phyloP scores from a whole-genome alignment of 2,329 filamentous ascomycete species.

The Penicillium occitanis region DNA sequence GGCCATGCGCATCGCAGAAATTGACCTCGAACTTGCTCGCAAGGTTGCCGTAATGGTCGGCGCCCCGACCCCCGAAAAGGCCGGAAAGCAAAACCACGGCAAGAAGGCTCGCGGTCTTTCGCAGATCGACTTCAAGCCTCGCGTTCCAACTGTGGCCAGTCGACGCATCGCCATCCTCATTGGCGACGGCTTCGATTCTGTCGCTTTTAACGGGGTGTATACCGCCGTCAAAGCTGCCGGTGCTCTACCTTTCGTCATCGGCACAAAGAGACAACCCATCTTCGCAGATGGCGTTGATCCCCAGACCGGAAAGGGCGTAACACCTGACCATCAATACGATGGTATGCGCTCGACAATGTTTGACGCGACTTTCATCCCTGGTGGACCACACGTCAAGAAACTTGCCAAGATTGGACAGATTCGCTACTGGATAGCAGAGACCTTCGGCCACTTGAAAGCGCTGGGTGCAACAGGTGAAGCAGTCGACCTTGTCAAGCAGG shows the following conservation, averaged over 20 bases:
- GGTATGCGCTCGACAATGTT: conserved; percentile 75
- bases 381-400: conserved; percentile 58
- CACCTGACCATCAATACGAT: conserved; percentile 75
- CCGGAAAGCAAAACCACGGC: conserved; percentile 61
- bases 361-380: conserved; percentile 74
- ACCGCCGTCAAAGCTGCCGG: conserved; percentile 61
- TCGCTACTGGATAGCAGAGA: conserved; percentile 74
- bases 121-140: conserved; percentile 68
- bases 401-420: conserved; percentile 70
- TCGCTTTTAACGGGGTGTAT: conserved; percentile 65
- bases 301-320: conserved; percentile 37
- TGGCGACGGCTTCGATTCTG: conserved; percentile 46
- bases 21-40: conserved; percentile 69
- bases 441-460: conserved; percentile 77
- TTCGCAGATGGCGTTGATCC: conserved; percentile 59
- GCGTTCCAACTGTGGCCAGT: conserved; percentile 64
- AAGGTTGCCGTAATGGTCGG: conserved; percentile 70
- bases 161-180: conserved; percentile 63
- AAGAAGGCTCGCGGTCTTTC: conserved; percentile 65
- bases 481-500: conserved; percentile 60
- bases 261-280: conserved; percentile 64
- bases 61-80: conserved; percentile 56
- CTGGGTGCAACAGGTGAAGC: conserved; percentile 75
- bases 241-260: conserved; percentile 70
- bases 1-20: conserved; percentile 66